Evolutionary conservation across 495 filamentous ascomycete species (phyloP).

Genomic region (Opeltia flavorubescens): DNA sequence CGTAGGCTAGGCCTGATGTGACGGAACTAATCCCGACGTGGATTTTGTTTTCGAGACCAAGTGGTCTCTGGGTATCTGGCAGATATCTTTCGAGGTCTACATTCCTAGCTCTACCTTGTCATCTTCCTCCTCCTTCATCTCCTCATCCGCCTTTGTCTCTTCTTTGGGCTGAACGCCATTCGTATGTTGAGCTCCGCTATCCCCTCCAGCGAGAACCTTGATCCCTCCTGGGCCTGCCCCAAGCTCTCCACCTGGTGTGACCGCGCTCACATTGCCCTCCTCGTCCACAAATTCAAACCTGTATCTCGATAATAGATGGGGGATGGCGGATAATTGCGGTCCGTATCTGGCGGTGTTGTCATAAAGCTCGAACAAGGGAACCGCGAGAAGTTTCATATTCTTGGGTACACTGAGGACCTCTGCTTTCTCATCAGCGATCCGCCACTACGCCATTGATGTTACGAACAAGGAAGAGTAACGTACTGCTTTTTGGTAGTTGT

Average conservation of each 20-base stretch:
- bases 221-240: slow-evolving; percentile 28
- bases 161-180: background rate
- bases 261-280: slow-evolving; percentile 70
- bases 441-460: slow-evolving; percentile 2
- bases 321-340: slow-evolving; percentile 89
- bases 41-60: no score
- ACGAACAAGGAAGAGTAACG: slow-evolving; percentile 20
- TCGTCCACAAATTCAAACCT: slow-evolving; percentile 99
- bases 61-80: background rate
- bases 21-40: background rate
- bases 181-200: background rate
- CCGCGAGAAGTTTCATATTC: slow-evolving; percentile 98
- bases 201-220: slow-evolving; percentile 64
- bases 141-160: slow-evolving; percentile 1
- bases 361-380: slow-evolving; percentile 93
- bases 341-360: slow-evolving; percentile 93
- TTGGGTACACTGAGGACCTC: slow-evolving; percentile 96
- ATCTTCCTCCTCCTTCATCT: slow-evolving; percentile 1
- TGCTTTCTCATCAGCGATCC: no score
- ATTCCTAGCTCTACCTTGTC: background rate
- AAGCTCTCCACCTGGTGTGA: slow-evolving; percentile 60
- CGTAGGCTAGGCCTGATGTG: background rate
- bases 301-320: slow-evolving; percentile 82
- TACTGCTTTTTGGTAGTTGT: slow-evolving; percentile 81
- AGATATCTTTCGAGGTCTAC: background rate